Conservation (phyloP, 176 grass and related monocot species). For the Stipa capillata region DNA sequence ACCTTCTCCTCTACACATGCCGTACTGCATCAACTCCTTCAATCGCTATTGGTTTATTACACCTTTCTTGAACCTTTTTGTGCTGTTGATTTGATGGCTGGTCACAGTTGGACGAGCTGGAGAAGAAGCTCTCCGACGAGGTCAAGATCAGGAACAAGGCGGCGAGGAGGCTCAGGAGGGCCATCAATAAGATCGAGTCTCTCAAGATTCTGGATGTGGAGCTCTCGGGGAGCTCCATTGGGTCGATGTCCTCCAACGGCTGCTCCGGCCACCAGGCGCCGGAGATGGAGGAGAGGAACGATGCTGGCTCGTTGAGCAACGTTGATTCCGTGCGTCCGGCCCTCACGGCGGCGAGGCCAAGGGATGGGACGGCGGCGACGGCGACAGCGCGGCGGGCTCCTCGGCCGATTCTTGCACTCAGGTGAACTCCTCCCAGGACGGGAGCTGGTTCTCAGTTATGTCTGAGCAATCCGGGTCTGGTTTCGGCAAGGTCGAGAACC, state of each 20-base stretch:
- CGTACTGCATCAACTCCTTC: not conserved
- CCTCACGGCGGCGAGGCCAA: slow-evolving; percentile 19
- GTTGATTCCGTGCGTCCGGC: slow-evolving; percentile 15
- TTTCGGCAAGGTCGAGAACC: slow-evolving; percentile 1
- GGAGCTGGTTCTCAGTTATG: slow-evolving; percentile 49
- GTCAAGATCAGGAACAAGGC: slow-evolving; percentile 71
- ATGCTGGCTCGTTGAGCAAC: slow-evolving; percentile 21
- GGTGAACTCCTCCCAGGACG: slow-evolving; percentile 38
- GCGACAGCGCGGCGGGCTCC: slow-evolving; percentile 2
- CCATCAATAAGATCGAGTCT: slow-evolving; percentile 72
- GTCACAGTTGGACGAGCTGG: slow-evolving; percentile 70
- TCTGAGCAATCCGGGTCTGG: slow-evolving; percentile 24
- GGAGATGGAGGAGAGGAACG: slow-evolving; percentile 34
- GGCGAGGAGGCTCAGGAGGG: slow-evolving; percentile 63
- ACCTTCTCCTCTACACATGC: not conserved
- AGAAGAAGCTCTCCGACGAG: slow-evolving; percentile 68
- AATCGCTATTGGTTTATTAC: not conserved
- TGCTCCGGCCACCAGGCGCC: slow-evolving; percentile 27
- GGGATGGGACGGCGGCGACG: not conserved
- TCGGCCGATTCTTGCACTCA: slow-evolving; percentile 38
- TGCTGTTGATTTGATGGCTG: slow-evolving; percentile 13
- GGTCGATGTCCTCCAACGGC: slow-evolving; percentile 65
- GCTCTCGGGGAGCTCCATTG: slow-evolving; percentile 41
- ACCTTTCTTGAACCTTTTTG: not conserved
- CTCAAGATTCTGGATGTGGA: slow-evolving; percentile 56